A percentile compares a stretch with the other conserved stretches of the same genome.
phyloP scores from a whole-genome alignment of 1,139 yeast species.

The Blastobotrys buckinghamii region DNA sequence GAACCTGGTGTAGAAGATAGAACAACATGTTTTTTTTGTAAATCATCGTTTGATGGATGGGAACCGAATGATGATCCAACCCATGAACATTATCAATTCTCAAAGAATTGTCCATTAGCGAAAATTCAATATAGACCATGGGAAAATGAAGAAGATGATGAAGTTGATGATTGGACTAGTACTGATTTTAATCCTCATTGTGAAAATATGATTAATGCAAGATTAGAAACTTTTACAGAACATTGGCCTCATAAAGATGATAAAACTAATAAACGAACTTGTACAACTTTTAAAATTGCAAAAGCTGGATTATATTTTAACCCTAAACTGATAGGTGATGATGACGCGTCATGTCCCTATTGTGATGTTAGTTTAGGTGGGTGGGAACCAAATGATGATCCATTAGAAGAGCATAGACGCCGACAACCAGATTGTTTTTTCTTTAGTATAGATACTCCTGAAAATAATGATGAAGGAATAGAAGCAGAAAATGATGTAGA shows the following conservation, averaged over 20 bases:
- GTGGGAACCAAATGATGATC: slow-evolving; percentile 69
- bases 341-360: slow-evolving; percentile 63
- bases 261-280: slow-evolving; percentile 34
- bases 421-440: slow-evolving; percentile 49
- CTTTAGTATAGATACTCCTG: slow-evolving; percentile 20
- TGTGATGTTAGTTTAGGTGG: slow-evolving; percentile 64
- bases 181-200: slow-evolving; percentile 34
- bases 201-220: slow-evolving; percentile 37
- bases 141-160: slow-evolving; percentile 13
- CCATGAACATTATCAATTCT: slow-evolving; percentile 42
- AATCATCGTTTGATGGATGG: slow-evolving; percentile 37
- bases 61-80: slow-evolving; percentile 34
- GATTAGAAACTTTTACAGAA: slow-evolving; percentile 48
- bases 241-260: slow-evolving; percentile 50
- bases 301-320: slow-evolving; percentile 64
- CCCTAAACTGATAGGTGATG: slow-evolving; percentile 58
- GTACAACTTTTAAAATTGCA: slow-evolving; percentile 47
- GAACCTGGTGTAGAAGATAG: slow-evolving; percentile 36
- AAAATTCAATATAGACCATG: slow-evolving; percentile 24
- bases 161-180: slow-evolving; percentile 12
- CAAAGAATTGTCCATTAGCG: slow-evolving; percentile 46
- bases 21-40: slow-evolving; percentile 61
- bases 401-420: slow-evolving; percentile 38
- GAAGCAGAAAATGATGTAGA: slow-evolving; percentile 1
- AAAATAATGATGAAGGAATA: background rate